Evolutionary conservation across 352 stramenopile species (phyloP).

Genomic region (Phytophthora citrophthora): DNA sequence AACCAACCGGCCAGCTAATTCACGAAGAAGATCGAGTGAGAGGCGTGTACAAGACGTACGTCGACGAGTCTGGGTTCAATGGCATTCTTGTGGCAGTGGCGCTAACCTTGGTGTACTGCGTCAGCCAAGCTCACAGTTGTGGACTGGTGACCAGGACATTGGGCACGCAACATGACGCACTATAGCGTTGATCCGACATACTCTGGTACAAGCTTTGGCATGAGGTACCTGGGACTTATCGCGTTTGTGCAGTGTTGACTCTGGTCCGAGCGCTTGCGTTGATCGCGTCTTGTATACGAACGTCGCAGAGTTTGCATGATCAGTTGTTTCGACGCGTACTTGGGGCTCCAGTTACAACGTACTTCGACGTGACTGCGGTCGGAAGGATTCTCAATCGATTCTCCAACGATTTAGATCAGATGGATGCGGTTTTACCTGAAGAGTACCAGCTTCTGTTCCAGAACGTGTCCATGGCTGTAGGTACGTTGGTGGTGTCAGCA

Average conservation of each 20-base stretch:
- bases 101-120: constrained; percentile 7
- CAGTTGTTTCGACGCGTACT: constrained; percentile 50
- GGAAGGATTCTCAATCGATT: constrained; percentile 62
- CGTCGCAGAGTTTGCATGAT: constrained; percentile 36
- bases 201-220: constrained; percentile 30
- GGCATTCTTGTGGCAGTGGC: constrained; percentile 15
- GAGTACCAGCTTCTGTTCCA: constrained; percentile 45
- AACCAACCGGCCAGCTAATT: constrained; percentile 10
- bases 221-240: constrained; percentile 47
- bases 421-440: constrained; percentile 42
- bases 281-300: constrained; percentile 35
- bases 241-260: constrained; percentile 20
- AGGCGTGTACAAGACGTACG: constrained; percentile 41
- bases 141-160: constrained; percentile 47
- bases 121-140: constrained; percentile 30
- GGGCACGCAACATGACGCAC: constrained; percentile 10
- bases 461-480: constrained; percentile 35
- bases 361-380: constrained; percentile 64
- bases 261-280: constrained; percentile 29
- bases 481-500: constrained; percentile 43
- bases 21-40: constrained; percentile 36
- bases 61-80: constrained; percentile 36
- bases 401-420: constrained; percentile 57
- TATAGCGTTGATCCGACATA: constrained; percentile 26
- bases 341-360: constrained; percentile 45